A percentile compares a stretch with the other conserved stretches of the same genome.
Conservation (phyloP, 2,329 filamentous ascomycete genomes). For the Claviceps lovelessii region DNA sequence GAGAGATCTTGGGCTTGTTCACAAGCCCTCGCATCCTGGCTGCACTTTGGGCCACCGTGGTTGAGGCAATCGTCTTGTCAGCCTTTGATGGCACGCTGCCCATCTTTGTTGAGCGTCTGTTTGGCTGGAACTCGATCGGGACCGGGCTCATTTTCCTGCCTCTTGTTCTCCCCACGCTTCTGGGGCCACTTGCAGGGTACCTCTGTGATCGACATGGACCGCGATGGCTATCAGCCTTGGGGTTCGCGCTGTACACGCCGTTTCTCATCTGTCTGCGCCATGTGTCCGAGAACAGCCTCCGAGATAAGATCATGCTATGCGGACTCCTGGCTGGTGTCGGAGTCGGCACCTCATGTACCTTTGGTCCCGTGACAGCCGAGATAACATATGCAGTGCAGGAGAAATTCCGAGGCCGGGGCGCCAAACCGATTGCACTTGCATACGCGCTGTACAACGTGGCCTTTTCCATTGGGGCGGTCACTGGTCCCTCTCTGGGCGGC, state of each 20-base stretch:
- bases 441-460: conserved; percentile 24
- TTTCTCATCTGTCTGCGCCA: conserved; percentile 21
- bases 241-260: conserved; percentile 19
- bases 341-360: conserved; percentile 17
- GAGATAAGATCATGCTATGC: conserved; percentile 19
- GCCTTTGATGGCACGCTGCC: conserved; percentile 22
- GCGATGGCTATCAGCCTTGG: conserved; percentile 19
- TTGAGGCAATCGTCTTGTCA: conserved; percentile 18
- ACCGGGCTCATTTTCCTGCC: conserved; percentile 22
- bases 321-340: conserved; percentile 19
- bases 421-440: conserved; percentile 18
- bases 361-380: conserved; percentile 22
- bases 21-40: conserved; percentile 18
- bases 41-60: conserved; percentile 21
- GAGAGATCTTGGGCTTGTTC: conserved; percentile 14
- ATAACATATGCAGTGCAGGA: conserved; percentile 19
- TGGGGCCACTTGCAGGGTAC: conserved; percentile 18
- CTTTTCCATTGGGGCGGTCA: conserved; percentile 18
- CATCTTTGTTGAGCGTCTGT: conserved; percentile 15
- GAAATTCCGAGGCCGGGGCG: conserved; percentile 5
- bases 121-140: conserved; percentile 20
- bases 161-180: conserved; percentile 17
- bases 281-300: conserved; percentile 16
- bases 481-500: conserved; percentile 21
- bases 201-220: conserved; percentile 21